phyloP scores from a whole-genome alignment of 1,284 basidiomycete species.

The Mycena sp. region DNA sequence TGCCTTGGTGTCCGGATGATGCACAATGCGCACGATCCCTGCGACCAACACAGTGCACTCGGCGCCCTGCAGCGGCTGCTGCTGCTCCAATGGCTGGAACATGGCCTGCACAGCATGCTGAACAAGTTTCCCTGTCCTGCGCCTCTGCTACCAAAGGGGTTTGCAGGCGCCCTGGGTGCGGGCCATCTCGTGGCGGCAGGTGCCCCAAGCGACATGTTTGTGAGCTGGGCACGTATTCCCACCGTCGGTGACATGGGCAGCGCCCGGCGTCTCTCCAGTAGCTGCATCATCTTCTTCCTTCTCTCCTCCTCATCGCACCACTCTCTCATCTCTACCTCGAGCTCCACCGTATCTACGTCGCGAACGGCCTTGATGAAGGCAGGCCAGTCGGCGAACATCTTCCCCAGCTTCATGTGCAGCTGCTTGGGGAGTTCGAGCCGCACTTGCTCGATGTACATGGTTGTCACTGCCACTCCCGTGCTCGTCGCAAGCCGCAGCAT shows the following conservation, averaged over 20 bases:
- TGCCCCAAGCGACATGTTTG: neutral
- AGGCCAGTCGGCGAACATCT: neutral
- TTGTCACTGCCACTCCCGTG: neutral
- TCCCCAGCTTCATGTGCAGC: neutral
- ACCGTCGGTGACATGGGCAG: neutral
- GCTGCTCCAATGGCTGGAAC: too few species aligned
- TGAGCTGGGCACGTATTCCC: neutral
- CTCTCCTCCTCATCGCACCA: neutral
- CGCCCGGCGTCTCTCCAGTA: too few species aligned
- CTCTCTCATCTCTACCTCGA: neutral
- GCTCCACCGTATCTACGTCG: too few species aligned
- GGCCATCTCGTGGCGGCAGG: too few species aligned
- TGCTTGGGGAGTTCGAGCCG: neutral
- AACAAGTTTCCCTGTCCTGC: neutral
- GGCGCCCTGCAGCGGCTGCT: neutral
- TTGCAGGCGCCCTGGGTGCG: neutral
- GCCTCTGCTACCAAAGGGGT: too few species aligned
- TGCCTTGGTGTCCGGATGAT: neutral
- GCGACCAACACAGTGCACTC: too few species aligned
- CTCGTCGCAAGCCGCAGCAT: neutral
- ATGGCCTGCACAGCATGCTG: too few species aligned
- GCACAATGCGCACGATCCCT: too few species aligned
- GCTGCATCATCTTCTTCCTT: too few species aligned
- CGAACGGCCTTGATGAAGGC: neutral
- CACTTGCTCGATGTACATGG: conserved; percentile 5